phyloP scores from a whole-genome alignment of 2,329 filamentous ascomycete genomes.

The Penicillium italicum region DNA sequence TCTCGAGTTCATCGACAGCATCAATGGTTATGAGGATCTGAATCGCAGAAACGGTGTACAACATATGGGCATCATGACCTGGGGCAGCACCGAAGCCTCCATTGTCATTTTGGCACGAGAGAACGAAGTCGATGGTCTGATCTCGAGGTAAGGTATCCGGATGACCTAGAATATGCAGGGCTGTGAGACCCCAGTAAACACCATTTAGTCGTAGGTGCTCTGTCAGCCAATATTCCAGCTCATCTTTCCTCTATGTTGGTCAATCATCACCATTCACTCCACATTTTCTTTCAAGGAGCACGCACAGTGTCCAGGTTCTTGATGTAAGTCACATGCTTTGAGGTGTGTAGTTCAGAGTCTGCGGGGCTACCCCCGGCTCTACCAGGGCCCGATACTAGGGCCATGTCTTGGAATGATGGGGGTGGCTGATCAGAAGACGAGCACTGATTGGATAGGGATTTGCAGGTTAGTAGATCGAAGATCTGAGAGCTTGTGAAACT shows the following conservation, averaged over 20 bases:
- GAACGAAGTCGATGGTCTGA: slow-evolving; percentile 84
- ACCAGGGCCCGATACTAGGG: slow-evolving; percentile 59
- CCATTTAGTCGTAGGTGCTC: slow-evolving; percentile 94
- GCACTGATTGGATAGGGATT: slow-evolving; percentile 13
- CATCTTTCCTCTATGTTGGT: slow-evolving; percentile 70
- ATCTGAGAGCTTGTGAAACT: not conserved
- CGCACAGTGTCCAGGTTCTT: slow-evolving; percentile 82
- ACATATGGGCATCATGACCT: slow-evolving; percentile 90
- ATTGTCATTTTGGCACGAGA: slow-evolving; percentile 83
- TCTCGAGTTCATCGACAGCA: slow-evolving; percentile 78
- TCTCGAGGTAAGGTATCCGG: slow-evolving; percentile 77
- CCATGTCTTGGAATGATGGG: slow-evolving; percentile 44
- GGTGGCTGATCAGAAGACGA: not conserved
- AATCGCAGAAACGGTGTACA: slow-evolving; percentile 91
- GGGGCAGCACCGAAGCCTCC: slow-evolving; percentile 94
- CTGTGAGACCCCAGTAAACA: slow-evolving; percentile 91
- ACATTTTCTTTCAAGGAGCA: slow-evolving; percentile 26
- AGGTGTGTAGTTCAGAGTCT: slow-evolving; percentile 52
- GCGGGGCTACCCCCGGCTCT: slow-evolving; percentile 46
- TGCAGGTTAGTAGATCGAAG: slow-evolving; percentile 13
- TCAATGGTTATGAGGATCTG: slow-evolving; percentile 87
- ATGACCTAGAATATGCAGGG: slow-evolving; percentile 76
- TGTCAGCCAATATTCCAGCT: slow-evolving; percentile 96
- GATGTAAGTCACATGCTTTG: slow-evolving; percentile 85
- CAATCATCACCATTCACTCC: slow-evolving; percentile 25